Evolutionary conservation across 2,329 filamentous ascomycete species (phyloP).

Genomic region (Trichoderma guizhouense): DNA sequence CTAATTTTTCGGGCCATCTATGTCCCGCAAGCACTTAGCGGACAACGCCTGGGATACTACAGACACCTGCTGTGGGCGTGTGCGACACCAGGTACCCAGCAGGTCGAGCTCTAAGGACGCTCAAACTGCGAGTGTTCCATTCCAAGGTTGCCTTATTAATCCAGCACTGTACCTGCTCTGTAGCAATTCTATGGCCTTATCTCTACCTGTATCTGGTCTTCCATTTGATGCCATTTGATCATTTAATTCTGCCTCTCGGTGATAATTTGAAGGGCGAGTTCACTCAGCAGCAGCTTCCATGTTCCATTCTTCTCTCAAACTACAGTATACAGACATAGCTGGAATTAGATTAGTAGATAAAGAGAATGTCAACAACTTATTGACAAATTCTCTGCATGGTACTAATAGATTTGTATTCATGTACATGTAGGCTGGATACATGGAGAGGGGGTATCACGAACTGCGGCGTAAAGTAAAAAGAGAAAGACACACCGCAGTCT

Average conservation of each 20-base stretch:
- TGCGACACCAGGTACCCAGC: not conserved
- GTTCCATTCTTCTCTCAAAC: too few species aligned
- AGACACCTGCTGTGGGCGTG: not conserved
- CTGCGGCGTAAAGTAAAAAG: too few species aligned
- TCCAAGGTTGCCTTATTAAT: not conserved
- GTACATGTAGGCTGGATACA: too few species aligned
- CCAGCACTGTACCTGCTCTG: not conserved
- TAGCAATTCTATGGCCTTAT: not conserved
- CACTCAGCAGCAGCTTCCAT: not conserved
- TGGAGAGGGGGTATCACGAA: too few species aligned
- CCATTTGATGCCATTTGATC: too few species aligned
- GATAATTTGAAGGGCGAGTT: not conserved
- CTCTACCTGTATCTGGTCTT: not conserved
- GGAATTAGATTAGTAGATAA: not conserved
- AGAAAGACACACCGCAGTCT: too few species aligned
- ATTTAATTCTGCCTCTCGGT: not conserved
- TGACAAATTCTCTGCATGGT: not conserved
- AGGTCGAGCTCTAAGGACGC: not conserved
- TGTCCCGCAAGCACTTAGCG: not conserved
- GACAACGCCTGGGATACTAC: not conserved
- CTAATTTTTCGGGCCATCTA: slow-evolving; percentile 1
- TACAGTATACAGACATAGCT: not conserved
- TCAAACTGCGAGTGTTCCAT: not conserved
- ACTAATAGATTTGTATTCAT: not conserved
- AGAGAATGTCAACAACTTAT: not conserved